Base-by-base conservation (phyloP, 441 rosid species). In the Bocquillonia castaneifolia region DNA sequence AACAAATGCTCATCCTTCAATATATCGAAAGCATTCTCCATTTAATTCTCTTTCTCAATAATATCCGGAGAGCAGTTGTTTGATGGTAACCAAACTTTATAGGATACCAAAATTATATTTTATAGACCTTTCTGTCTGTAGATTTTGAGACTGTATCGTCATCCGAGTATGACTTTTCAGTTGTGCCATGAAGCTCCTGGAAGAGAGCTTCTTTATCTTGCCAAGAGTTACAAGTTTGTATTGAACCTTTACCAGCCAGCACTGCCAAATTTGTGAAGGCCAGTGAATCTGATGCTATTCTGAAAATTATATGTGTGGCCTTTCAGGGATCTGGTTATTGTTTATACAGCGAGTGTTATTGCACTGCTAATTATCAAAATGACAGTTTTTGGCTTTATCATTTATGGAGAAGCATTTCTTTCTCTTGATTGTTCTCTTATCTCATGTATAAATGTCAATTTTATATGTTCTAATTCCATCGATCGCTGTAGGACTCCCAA, bases 401-500 rank as follows among this genome's bases (percentile, higher is more conserved):
- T 40, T 58, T 58, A 6, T 7, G 17, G 42, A 3, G 40, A 25
- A 40, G 54, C 53, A 31, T 54, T 37, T 34, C n/a, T 22, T 74
- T 52, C 40, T 51, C 13, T 25, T 37, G 0, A 64, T 18, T 31
- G 36, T 45, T 55, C 61, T 51, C 40, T 56, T 45, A 18, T 40
- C 42, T 28, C 20, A 40, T 20, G 34, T 56, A 40, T 40, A 10
- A 17, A 50, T 68, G 63, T 40, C 71, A 39, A 18, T 63, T 39
- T 42, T 61, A 54, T 29, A 26, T 42, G 20, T 64, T 66, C 10
- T 26, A 29, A 63, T 74, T 53, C 64, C 48, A 22, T 69, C 75
- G 69, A 67, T 69, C 61, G 76, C 66, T 83, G 73, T 78, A 94
- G 97, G 99, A 83, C 72, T 89, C 92, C 14, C 90, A 86, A 70